phyloP scores from a whole-genome alignment of 2,329 filamentous ascomycete genomes.

The Paecilomyces dactylethromorphus region DNA sequence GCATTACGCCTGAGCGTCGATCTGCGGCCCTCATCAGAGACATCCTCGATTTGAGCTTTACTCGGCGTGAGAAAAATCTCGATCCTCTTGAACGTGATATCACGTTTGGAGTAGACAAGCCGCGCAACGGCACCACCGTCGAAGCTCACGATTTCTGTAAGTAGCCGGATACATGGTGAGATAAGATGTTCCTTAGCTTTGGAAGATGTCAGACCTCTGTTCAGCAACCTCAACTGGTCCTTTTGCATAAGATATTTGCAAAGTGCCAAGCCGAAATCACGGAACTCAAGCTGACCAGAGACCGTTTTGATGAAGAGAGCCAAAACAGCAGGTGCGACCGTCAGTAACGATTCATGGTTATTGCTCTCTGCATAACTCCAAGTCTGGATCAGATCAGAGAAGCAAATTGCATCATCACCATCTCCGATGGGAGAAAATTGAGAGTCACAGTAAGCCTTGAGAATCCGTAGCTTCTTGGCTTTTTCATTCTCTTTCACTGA shows the following conservation, averaged over 20 bases:
- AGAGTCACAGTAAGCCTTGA: slow-evolving; percentile 45
- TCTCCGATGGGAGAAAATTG: slow-evolving; percentile 43
- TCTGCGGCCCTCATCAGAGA: slow-evolving; percentile 58
- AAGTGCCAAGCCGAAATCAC: slow-evolving; percentile 67
- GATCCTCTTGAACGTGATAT: slow-evolving; percentile 72
- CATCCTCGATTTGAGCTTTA: slow-evolving; percentile 45
- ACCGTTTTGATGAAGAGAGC: slow-evolving; percentile 74
- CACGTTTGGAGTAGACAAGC: slow-evolving; percentile 68
- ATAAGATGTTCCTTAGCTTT: slow-evolving; percentile 83
- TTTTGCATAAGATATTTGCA: slow-evolving; percentile 77
- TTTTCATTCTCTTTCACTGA: slow-evolving; percentile 29
- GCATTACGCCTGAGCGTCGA: slow-evolving; percentile 80
- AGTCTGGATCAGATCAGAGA: slow-evolving; percentile 75
- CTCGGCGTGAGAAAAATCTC: slow-evolving; percentile 74
- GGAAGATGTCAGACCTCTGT: slow-evolving; percentile 69
- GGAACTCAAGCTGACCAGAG: slow-evolving; percentile 66
- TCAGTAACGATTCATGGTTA: slow-evolving; percentile 74
- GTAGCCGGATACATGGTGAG: slow-evolving; percentile 75
- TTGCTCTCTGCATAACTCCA: slow-evolving; percentile 78
- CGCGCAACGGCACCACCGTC: slow-evolving; percentile 78
- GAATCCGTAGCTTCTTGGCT: slow-evolving; percentile 33
- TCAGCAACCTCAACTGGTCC: slow-evolving; percentile 71
- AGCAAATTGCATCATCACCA: slow-evolving; percentile 55
- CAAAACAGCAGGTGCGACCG: slow-evolving; percentile 71
- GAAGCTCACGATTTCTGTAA: slow-evolving; percentile 78